Base-by-base conservation (phyloP, 768 basidiomycete species). In the Coprinopsis marcescibilis region DNA sequence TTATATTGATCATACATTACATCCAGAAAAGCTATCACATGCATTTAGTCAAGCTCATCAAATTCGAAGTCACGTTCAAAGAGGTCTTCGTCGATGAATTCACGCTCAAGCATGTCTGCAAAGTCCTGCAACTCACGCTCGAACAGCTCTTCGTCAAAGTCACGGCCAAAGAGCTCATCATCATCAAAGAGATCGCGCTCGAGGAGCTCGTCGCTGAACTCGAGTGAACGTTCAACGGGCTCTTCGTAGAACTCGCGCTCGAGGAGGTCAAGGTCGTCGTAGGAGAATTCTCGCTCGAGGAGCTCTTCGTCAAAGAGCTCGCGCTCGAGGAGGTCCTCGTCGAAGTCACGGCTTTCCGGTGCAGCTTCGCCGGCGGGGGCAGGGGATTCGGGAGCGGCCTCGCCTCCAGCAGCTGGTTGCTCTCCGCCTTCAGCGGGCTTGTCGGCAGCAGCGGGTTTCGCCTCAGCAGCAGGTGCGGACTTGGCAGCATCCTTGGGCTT, bases 41-140 rank as follows among this genome's bases (percentile, higher is more conserved):
- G 40, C 6, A 35, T 23, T 43, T 43, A 48, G 24, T 48, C 47
- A 19, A 48, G 47, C 46, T 41, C 24, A n/a, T 48, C 47, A 14
- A 43, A 40, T 40, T 48, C 39, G 41, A 11, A 40, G 11, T 40
- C 39, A 24, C 39, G 39, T 15, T 40, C 39, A 23, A 40, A 24
- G 39, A 40, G 10, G 8, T 40, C 39, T 8, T 32, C 30, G 8
- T 32, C 30, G 30, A 8, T n/a, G 30, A 32, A 32, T 8, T 32
- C 30, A n/a, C n/a, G n/a, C n/a, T n/a, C n/a, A n/a, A n/a, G n/a
- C n/a, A n/a, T n/a, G n/a, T 32, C 30, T n/a, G n/a, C n/a, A n/a
- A 17, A 17, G 25, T 40, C 39, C 17, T 40, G 19, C 19, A 21
- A 40, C 13, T 19, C 12, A 5, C 39, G 39, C 39, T 40, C 39